A percentile compares a stretch with the other conserved stretches of the same genome.
Conservation (phyloP, 192 early-diverging fungal genomes). For the Backusella liffmaniae region DNA sequence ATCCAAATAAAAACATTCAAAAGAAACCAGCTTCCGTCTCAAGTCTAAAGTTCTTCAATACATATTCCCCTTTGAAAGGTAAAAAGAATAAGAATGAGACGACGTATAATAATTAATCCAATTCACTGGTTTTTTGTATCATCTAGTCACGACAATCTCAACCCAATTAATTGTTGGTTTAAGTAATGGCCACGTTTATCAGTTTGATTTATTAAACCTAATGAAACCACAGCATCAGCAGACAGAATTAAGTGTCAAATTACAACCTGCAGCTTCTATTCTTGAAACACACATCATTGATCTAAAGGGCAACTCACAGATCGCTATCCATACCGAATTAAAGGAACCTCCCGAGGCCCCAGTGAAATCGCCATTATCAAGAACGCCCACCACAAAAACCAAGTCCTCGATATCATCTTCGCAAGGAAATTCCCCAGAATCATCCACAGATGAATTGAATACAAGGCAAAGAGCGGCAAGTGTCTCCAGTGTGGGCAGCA, state of each 20-base stretch:
- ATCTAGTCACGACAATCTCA: constrained; percentile 9
- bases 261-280: not conserved
- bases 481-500: not conserved
- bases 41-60: constrained; percentile 11
- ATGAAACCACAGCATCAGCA: not conserved
- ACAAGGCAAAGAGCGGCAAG: not conserved
- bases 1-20: not conserved
- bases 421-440: not conserved
- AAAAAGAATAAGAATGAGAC: not conserved
- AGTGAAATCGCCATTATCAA: not conserved
- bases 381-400: not conserved
- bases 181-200: constrained; percentile 24
- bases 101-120: not conserved
- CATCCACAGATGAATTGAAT: not conserved
- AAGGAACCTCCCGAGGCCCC: not conserved
- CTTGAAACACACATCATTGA: constrained; percentile 15
- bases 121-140: not conserved
- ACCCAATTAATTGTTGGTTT: constrained; percentile 18
- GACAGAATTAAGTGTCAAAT: not conserved
- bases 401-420: not conserved
- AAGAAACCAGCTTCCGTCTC: constrained; percentile 10
- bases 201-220: constrained; percentile 7
- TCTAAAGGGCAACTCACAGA: constrained; percentile 15
- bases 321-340: not conserved
- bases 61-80: constrained; percentile 22